Conservation (phyloP, 768 basidiomycete species). For the Polyporus arcularius region DNA sequence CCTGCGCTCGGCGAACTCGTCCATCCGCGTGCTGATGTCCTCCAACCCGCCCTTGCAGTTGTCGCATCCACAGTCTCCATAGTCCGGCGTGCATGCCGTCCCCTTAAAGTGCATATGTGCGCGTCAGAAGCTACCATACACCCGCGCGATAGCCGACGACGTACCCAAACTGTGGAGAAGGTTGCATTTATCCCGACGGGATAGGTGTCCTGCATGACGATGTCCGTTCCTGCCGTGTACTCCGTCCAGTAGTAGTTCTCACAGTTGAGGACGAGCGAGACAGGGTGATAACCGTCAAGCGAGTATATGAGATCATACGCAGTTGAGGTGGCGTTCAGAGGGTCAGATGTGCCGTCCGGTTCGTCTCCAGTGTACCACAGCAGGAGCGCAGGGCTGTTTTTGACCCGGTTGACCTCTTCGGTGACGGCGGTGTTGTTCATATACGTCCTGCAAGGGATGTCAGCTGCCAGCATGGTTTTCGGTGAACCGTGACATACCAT, state of each 20-base stretch:
- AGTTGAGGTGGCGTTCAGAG: constrained; percentile 54
- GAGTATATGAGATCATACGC: constrained; percentile 49
- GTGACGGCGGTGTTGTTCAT: constrained; percentile 62
- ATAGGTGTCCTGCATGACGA: constrained; percentile 71
- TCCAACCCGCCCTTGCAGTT: constrained; percentile 67
- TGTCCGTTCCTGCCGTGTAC: constrained; percentile 65
- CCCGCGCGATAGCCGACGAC: not conserved
- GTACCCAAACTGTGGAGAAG: constrained; percentile 55
- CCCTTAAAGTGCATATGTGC: not conserved
- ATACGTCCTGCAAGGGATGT: constrained; percentile 46
- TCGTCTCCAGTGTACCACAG: constrained; percentile 78
- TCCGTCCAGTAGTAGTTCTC: constrained; percentile 61
- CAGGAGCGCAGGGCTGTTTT: constrained; percentile 66
- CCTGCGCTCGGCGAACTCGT: constrained; percentile 60
- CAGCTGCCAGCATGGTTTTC: not conserved
- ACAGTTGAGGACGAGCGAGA: constrained; percentile 57
- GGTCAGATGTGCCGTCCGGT: constrained; percentile 70
- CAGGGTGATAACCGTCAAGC: constrained; percentile 59
- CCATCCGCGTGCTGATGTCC: constrained; percentile 69
- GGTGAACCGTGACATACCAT: constrained; percentile 33
- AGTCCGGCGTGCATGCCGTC: constrained; percentile 63
- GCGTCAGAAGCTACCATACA: not conserved
- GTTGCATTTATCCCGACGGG: constrained; percentile 60
- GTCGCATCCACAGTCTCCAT: constrained; percentile 76
- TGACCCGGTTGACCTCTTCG: constrained; percentile 69